Evolutionary conservation across 495 filamentous ascomycete genomes (phyloP).

Genomic region (Friedmanniomyces simplex): DNA sequence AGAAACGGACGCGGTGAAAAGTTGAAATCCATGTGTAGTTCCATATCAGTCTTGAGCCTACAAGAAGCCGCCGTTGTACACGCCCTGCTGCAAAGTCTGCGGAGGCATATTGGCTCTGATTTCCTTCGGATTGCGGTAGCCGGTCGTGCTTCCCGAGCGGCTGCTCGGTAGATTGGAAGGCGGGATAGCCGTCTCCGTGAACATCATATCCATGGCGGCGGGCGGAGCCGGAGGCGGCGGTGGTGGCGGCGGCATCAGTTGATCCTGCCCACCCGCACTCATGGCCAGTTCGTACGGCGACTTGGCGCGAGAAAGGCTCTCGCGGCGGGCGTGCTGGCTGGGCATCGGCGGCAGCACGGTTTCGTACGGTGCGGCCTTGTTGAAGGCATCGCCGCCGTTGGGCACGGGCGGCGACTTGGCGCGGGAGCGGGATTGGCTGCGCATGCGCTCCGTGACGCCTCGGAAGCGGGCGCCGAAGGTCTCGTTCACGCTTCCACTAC

Average conservation of each 20-base stretch:
- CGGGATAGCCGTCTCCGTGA: conserved; percentile 14
- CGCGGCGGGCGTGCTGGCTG: conserved; percentile 16
- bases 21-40: background rate
- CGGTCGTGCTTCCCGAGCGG: conserved; percentile 19
- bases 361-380: conserved; percentile 10
- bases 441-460: conserved; percentile 31
- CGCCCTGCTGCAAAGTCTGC: conserved; percentile 26
- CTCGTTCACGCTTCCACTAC: conserved; percentile 31
- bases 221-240: conserved; percentile 14
- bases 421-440: conserved; percentile 30
- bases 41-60: background rate
- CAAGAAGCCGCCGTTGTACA: conserved; percentile 19
- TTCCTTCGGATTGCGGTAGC: conserved; percentile 34
- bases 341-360: conserved; percentile 21
- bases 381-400: conserved; percentile 19
- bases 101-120: conserved; percentile 36
- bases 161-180: conserved; percentile 6
- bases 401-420: conserved; percentile 28
- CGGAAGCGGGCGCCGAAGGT: conserved; percentile 31
- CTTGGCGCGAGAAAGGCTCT: conserved; percentile 17
- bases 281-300: conserved; percentile 23
- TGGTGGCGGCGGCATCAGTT: conserved; percentile 17
- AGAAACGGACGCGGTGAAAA: background rate
- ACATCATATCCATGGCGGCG: background rate
- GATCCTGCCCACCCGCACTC: conserved; percentile 13